A percentile compares a stretch with the other conserved stretches of the same genome.
phyloP scores from a whole-genome alignment of 495 filamentous ascomycete species.

The Tuber borchii region DNA sequence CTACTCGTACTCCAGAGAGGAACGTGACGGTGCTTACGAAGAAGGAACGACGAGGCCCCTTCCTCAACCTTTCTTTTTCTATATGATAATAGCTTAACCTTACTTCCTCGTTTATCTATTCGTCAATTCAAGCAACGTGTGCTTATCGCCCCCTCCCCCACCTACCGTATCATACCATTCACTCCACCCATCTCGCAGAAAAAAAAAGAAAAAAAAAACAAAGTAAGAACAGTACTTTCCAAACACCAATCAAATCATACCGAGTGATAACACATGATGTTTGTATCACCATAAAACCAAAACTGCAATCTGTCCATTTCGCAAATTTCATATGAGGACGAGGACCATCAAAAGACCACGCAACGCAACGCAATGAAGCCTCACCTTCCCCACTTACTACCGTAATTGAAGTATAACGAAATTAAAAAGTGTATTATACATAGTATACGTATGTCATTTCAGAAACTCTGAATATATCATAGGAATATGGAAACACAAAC shows the following conservation, averaged over 20 bases:
- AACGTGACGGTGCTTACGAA: neutral
- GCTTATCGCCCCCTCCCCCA: neutral
- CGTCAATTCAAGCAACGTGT: neutral
- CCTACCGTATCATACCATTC: neutral
- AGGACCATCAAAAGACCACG: neutral
- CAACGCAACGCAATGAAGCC: neutral
- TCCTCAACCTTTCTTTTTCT: too few relatives aligned
- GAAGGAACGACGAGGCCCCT: neutral
- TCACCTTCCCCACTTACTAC: neutral
- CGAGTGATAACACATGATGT: neutral
- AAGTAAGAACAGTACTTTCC: neutral
- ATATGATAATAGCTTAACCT: neutral
- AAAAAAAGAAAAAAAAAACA: neutral
- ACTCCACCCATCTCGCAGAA: neutral
- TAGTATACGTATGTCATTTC: neutral
- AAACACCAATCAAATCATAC: neutral
- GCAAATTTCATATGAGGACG: neutral
- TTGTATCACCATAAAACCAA: neutral
- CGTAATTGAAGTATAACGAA: neutral
- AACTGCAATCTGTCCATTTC: slow-evolving; percentile 1
- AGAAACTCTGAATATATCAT: neutral
- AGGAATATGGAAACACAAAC: too few relatives aligned
- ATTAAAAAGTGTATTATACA: neutral
- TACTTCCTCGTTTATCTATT: neutral
- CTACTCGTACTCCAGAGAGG: neutral